Evolutionary conservation across 768 basidiomycete genomes (phyloP).

Genomic region (Leucosporidium creatinivorum): DNA sequence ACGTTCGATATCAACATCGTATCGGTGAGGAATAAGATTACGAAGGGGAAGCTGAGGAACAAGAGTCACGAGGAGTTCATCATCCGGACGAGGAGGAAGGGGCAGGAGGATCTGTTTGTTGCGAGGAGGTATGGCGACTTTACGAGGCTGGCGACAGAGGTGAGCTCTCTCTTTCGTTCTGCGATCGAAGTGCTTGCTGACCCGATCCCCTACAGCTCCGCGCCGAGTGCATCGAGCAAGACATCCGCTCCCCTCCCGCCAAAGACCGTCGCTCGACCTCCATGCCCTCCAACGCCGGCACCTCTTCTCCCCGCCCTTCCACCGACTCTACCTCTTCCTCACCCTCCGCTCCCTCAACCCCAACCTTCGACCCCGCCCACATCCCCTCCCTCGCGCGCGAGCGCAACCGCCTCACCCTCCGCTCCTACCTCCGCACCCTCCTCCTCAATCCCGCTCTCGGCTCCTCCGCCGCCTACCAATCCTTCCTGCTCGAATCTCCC

Average conservation of each 20-base stretch:
- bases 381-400: conserved; percentile 55
- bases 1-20: conserved; percentile 87
- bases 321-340: conserved; percentile 7
- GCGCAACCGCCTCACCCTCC: conserved; percentile 88
- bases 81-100: conserved; percentile 70
- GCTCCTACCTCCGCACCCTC: conserved; percentile 80
- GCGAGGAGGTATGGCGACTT: conserved; percentile 94
- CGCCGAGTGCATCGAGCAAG: conserved; percentile 73
- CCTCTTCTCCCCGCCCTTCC: conserved; percentile 13
- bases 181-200: too few species aligned
- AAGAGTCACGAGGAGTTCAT: conserved; percentile 96
- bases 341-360: conserved; percentile 8
- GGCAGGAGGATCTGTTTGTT: conserved; percentile 71
- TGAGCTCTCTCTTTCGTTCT: conserved; percentile 41
- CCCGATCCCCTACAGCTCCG: conserved; percentile 59
- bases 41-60: conserved; percentile 77
- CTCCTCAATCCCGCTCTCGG: conserved; percentile 65
- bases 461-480: conserved; percentile 73
- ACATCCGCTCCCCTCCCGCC: conserved; percentile 71
- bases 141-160: conserved; percentile 75
- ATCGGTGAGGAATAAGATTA: conserved; percentile 70
- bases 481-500: conserved; percentile 73
- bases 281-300: conserved; percentile 11
- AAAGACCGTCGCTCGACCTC: conserved; percentile 60
- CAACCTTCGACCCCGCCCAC: conserved; percentile 8